Evolutionary conservation across 805 yeast species (phyloP), one percentile per base, ranked within the genome.

Genomic region (Barnettozyma sucrosica): DNA sequence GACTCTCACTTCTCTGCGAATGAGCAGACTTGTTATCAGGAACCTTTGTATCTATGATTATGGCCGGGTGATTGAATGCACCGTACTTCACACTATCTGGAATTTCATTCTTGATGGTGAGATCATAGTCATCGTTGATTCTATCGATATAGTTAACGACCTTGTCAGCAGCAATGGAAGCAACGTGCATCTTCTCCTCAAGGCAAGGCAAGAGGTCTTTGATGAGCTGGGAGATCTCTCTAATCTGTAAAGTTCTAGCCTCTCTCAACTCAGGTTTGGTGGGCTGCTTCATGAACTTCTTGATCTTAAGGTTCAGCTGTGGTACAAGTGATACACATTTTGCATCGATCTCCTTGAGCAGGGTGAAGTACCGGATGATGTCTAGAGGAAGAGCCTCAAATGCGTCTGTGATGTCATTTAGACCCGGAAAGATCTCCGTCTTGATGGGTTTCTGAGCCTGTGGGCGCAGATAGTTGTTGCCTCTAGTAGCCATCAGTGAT

Each of bases 171-270:
- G 97, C 97, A 36, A 88, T 83, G 1, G 92, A 83, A 5, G 97
- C 92, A 37, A 93, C 97, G 64, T 92, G 97, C 95, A 93, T 89
- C 66, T 93, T 93, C 64, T 93, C 97, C 63, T 92, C 98, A 47
- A 92, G 67, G 51, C 96, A 87, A 1, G 98, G 97, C 71, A 92
- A 80, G 47, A 92, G 72, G 49, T 87, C 96, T 52, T 73, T 70
- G 18, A 80, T 69, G 30, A 71, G 54, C 14, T 56, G 55, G 28
- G 75, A 71, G 26, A 79, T 70, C 34, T 63, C 66, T 21, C 61
- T 52, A 63, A 46, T 57, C 46, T 47, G 63, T 64, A 14, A 66
- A 58, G 40, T 55, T 56, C 62, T 57, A 44, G 43, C 19, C 23
- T 46, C 50, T 24, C 46, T 43, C 26, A 43, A 30, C 36, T 43